Conservation (phyloP, 1,284 basidiomycete genomes). For the Puccinia polysora region DNA sequence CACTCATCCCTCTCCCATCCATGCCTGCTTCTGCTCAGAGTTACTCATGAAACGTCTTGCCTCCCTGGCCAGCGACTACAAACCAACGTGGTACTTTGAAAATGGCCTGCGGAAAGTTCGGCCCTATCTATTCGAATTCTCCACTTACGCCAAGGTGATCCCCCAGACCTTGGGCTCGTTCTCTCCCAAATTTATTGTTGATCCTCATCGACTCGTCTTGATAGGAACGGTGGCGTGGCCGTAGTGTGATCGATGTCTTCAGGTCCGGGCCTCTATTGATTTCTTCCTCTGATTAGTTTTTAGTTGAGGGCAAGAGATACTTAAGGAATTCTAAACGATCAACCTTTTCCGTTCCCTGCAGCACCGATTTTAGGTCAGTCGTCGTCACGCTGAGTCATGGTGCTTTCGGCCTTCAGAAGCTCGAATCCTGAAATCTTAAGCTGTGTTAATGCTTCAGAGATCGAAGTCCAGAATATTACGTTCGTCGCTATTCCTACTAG, state of each 20-base stretch:
- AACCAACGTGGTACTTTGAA: slow-evolving; percentile 39
- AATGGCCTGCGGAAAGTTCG: slow-evolving; percentile 38
- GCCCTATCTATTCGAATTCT: slow-evolving; percentile 39
- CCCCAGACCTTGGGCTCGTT: too few relatives aligned
- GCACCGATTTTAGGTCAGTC: slow-evolving; percentile 42
- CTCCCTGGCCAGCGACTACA: slow-evolving; percentile 8
- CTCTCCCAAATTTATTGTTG: too few relatives aligned
- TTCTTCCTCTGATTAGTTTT: too few relatives aligned
- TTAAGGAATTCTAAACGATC: too few relatives aligned
- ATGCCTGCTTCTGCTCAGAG: background rate
- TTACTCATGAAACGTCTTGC: background rate
- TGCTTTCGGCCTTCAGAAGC: background rate
- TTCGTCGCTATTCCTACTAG: background rate
- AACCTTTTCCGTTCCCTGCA: too few relatives aligned
- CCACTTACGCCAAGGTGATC: slow-evolving; percentile 38
- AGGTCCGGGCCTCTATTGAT: too few relatives aligned
- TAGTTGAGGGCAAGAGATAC: too few relatives aligned
- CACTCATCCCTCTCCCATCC: background rate
- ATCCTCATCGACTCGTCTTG: too few relatives aligned
- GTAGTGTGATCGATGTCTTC: slow-evolving; percentile 40
- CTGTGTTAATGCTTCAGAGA: slow-evolving; percentile 16
- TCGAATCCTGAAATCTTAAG: background rate
- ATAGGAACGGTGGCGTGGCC: slow-evolving; percentile 41
- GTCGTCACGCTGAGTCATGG: background rate
- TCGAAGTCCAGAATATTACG: slow-evolving; percentile 43